Percentiles rank a stretch among this genome's conserved stretches.
Evolutionary conservation across 192 early-diverging fungal species (phyloP).

Genomic region (Gonapodya sp.): DNA sequence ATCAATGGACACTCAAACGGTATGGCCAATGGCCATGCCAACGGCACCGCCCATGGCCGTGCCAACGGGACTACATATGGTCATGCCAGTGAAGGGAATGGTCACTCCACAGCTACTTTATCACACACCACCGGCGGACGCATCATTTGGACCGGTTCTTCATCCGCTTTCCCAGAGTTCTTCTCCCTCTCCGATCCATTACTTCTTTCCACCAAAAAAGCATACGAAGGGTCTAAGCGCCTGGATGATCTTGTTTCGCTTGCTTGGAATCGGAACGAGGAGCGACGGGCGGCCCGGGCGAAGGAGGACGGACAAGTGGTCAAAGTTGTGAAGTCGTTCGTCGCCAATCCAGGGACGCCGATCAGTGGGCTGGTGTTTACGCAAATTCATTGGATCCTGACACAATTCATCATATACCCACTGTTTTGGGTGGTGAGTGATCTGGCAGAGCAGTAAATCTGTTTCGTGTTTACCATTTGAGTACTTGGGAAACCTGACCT

Average conservation of each 20-base stretch:
- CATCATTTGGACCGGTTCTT: constrained; percentile 34
- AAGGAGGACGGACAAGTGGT: not conserved
- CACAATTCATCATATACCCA: not conserved
- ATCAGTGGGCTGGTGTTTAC: not conserved
- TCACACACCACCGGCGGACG: constrained; percentile 7
- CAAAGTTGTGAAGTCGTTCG: not conserved
- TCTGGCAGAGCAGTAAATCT: not conserved
- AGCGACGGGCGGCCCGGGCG: not conserved
- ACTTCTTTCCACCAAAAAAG: constrained; percentile 28
- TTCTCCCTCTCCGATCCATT: constrained; percentile 29
- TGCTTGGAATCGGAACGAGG: not conserved
- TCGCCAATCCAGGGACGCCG: not conserved
- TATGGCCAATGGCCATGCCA: not conserved
- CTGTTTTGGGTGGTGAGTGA: not conserved
- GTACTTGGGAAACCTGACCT: no score
- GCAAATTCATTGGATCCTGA: not conserved
- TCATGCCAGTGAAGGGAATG: not conserved
- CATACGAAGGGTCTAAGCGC: constrained; percentile 41
- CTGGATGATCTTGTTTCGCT: constrained; percentile 27
- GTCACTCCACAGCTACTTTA: not conserved
- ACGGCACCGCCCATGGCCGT: not conserved
- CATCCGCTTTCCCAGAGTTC: constrained; percentile 25
- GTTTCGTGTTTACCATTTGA: not conserved
- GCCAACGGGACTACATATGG: not conserved
- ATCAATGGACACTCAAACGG: not conserved